Base-by-base conservation (phyloP, 768 basidiomycete species). In the Rhodotorula babjevae region DNA sequence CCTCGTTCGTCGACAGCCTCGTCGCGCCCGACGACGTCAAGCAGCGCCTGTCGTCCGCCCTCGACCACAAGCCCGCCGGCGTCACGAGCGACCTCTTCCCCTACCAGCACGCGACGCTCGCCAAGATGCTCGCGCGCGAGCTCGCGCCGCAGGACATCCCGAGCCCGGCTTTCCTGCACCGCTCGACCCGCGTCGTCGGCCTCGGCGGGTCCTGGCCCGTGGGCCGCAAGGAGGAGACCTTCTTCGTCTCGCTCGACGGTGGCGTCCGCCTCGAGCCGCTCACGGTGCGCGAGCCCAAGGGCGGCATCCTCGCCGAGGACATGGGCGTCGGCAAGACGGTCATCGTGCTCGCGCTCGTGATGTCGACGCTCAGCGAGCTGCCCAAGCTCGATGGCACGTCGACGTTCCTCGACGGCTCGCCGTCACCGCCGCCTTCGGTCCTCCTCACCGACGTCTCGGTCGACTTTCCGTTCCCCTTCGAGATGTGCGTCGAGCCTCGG, bases 311-410 rank as follows among this genome's bases (percentile, higher is more conserved):
- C 29, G 80, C 81, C 60, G 81, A 82, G 58, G 81, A 81, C 50
- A 81, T 82, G 81, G 81, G 81, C 7, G 77, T 77, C 2, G 81
- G 81, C 15, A 82, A 82, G 70, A 80, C 80, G 2, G 63, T 80
- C 27, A 82, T 82, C 68, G 75, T 72, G 46, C 76, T 82, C 61
- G 74, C 79, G 6, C 77, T 80, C 47, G 78, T 81, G 40, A 59
- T 78, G 33, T 69, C 78, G 15, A 81, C 80, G 3, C 75, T 59
- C 2, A 67, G 42, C 69, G 77, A 69, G 69, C 78, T 58, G 27
- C 75, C 74, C 0, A 67, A 53, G 25, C 64, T 66, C 14, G 60
- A 75, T n/a, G 72, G 76, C 57, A 56, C 23, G 50, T 47, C 72
- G 66, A 40, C 73, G 63, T 58, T 53, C 70, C 44, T 65, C 74